phyloP scores from a whole-genome alignment of 2,329 filamentous ascomycete genomes.

The Trematosphaeria pertusa region DNA sequence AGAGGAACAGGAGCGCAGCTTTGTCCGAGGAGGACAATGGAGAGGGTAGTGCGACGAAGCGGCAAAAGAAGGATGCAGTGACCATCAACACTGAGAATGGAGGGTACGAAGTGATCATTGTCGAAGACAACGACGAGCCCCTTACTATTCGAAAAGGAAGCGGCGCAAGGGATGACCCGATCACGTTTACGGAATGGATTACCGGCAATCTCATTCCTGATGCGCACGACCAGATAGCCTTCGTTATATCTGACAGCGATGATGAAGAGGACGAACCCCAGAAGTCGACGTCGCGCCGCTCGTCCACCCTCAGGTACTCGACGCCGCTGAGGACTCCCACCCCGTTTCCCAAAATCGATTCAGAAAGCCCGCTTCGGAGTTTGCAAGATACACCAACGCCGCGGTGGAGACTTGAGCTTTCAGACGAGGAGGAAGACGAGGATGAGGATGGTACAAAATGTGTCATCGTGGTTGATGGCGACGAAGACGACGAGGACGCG shows the following conservation, averaged over 20 bases:
- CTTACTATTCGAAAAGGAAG: not conserved
- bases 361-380: too few relatives aligned
- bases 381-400: too few relatives aligned
- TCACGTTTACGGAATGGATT: not conserved
- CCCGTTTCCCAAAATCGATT: too few relatives aligned
- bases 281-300: not conserved
- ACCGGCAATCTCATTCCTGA: constrained; percentile 6
- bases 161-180: constrained; percentile 5
- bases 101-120: not conserved
- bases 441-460: constrained; percentile 2
- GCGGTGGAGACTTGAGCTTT: too few relatives aligned
- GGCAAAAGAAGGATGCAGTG: not conserved
- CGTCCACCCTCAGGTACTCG: too few relatives aligned
- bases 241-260: too few relatives aligned
- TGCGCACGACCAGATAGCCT: too few relatives aligned
- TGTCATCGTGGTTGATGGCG: too few relatives aligned
- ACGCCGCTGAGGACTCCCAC: not conserved
- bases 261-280: not conserved
- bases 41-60: not conserved
- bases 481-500: too few relatives aligned
- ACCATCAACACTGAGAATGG: not conserved
- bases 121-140: constrained; percentile 2
- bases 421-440: constrained; percentile 3
- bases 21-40: too few relatives aligned
- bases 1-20: too few relatives aligned